phyloP scores from a whole-genome alignment of 371 early-diverging fungal genomes.

The Mortierella sp. region DNA sequence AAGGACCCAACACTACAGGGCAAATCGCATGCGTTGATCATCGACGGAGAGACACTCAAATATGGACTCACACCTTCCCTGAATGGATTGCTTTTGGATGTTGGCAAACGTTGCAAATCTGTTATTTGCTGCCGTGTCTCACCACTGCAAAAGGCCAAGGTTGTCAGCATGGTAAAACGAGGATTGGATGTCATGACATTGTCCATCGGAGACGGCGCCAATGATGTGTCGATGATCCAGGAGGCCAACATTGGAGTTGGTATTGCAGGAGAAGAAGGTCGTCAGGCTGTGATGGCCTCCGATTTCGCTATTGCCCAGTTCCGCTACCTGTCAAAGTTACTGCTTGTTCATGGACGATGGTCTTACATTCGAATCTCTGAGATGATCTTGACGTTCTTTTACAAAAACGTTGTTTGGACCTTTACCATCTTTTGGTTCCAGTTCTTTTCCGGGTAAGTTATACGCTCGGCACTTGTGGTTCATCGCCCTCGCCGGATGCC shows the following conservation, averaged over 20 bases:
- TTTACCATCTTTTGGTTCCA: conserved; percentile 87
- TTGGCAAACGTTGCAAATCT: conserved; percentile 76
- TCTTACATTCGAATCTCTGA: conserved; percentile 81
- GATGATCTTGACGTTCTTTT: conserved; percentile 84
- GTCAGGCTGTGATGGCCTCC: conserved; percentile 92
- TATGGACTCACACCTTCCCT: conserved; percentile 74
- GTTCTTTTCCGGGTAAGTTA: conserved; percentile 74
- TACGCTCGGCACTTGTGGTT: too few species aligned
- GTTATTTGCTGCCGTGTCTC: conserved; percentile 92
- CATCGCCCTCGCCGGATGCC: not conserved
- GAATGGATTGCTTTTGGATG: conserved; percentile 68
- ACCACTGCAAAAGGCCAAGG: conserved; percentile 91
- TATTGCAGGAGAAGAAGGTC: conserved; percentile 93
- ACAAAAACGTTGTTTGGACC: conserved; percentile 84
- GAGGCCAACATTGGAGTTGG: conserved; percentile 93
- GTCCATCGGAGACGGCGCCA: conserved; percentile 93
- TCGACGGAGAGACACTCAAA: conserved; percentile 91
- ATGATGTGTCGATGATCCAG: conserved; percentile 96
- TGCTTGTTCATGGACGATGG: conserved; percentile 90
- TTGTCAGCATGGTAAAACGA: conserved; percentile 73
- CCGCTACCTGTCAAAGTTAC: conserved; percentile 73
- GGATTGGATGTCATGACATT: conserved; percentile 78
- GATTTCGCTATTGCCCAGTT: conserved; percentile 94
- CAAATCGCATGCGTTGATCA: conserved; percentile 80
- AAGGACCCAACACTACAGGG: conserved; percentile 50